Evolutionary conservation across 2,329 filamentous ascomycete genomes (phyloP).

Genomic region (Botrytis deweyae): DNA sequence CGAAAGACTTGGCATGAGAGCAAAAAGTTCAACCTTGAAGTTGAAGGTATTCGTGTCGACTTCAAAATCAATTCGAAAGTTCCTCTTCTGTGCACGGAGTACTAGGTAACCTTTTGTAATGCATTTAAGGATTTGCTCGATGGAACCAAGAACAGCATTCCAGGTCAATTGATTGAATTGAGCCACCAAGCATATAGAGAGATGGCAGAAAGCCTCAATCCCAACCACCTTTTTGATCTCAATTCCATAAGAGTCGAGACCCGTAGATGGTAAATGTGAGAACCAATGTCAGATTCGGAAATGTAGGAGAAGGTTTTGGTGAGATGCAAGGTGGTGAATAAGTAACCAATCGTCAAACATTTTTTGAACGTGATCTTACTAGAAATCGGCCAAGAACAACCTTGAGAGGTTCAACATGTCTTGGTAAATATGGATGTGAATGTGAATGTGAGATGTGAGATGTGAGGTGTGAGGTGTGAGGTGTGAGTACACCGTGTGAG

Average conservation of each 20-base stretch:
- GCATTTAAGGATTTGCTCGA: not conserved
- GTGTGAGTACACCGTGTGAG: too few relatives aligned
- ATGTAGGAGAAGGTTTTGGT: not conserved
- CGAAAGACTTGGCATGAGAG: not conserved
- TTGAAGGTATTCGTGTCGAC: not conserved
- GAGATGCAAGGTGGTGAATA: constrained; percentile 1
- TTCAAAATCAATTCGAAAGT: not conserved
- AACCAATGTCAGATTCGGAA: not conserved
- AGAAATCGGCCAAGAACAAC: not conserved
- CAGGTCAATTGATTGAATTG: not conserved
- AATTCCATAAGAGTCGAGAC: not conserved
- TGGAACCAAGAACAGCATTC: not conserved
- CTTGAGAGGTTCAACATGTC: not conserved
- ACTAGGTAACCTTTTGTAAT: not conserved
- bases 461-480: too few relatives aligned
- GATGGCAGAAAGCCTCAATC: not conserved
- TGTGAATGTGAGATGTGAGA: not conserved
- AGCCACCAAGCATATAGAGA: not conserved
- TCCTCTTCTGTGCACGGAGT: not conserved
- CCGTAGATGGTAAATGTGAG: not conserved
- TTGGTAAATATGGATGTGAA: not conserved
- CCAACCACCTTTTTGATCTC: not conserved
- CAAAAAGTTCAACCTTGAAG: not conserved
- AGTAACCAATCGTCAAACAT: not conserved
- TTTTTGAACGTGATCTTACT: not conserved